Conservation (phyloP, 1,139 yeast genomes). For the Geotrichum klebahnii region DNA sequence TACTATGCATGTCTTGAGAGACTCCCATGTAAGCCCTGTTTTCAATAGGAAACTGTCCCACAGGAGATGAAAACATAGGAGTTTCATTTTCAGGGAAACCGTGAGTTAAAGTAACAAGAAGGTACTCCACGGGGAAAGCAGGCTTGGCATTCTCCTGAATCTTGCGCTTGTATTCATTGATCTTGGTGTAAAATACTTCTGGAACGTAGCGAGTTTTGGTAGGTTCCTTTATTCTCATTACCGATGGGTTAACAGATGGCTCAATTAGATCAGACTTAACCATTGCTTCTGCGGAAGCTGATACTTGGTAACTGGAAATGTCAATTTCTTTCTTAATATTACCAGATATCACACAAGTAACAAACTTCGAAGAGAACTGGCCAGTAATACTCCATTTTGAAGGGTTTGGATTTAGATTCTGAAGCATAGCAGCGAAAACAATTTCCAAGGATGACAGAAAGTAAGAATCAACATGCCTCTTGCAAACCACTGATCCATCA, state of each 20-base stretch:
- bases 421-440: slow-evolving; percentile 78
- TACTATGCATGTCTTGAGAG: slow-evolving; percentile 58
- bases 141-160: slow-evolving; percentile 91
- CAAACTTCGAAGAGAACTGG: slow-evolving; percentile 77
- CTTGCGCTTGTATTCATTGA: slow-evolving; percentile 83
- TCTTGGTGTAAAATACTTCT: slow-evolving; percentile 78
- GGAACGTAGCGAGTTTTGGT: slow-evolving; percentile 80
- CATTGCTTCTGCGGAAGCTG: slow-evolving; percentile 81
- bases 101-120: slow-evolving; percentile 83
- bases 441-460: slow-evolving; percentile 84
- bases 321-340: slow-evolving; percentile 84
- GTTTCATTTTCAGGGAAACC: slow-evolving; percentile 75
- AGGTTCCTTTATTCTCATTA: slow-evolving; percentile 74
- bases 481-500: slow-evolving; percentile 85
- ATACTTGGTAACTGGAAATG: slow-evolving; percentile 85
- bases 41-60: slow-evolving; percentile 62
- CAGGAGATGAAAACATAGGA: slow-evolving; percentile 45
- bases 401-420: slow-evolving; percentile 59
- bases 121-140: slow-evolving; percentile 90
- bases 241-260: slow-evolving; percentile 88
- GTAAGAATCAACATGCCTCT: slow-evolving; percentile 88
- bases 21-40: slow-evolving; percentile 73
- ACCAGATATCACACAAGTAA: slow-evolving; percentile 89
- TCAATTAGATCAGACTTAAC: slow-evolving; percentile 79
- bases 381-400: slow-evolving; percentile 67